A percentile compares a stretch with the other conserved stretches of the same genome.
phyloP scores from a whole-genome alignment of 208 protist species.

The Leishmania major region DNA sequence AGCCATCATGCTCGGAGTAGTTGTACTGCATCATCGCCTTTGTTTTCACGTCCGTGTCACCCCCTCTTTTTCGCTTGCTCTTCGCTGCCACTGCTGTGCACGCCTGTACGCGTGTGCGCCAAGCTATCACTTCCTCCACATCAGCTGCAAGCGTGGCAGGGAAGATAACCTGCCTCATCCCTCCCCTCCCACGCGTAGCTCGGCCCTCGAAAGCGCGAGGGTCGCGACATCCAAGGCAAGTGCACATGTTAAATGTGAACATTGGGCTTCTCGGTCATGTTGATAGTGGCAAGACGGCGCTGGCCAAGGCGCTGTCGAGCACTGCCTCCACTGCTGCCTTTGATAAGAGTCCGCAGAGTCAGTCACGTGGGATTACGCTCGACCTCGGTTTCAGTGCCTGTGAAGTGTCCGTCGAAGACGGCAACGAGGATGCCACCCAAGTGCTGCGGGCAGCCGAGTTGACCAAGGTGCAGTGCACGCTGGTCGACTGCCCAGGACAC shows the following conservation, averaged over 20 bases:
- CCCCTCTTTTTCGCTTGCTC: not conserved
- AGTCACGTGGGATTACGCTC: conserved; percentile 97
- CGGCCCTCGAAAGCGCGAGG: not conserved
- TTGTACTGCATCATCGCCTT: not conserved
- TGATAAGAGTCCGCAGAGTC: conserved; percentile 97
- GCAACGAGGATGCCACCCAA: conserved; percentile 10
- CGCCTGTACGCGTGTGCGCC: not conserved
- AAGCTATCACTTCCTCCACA: not conserved
- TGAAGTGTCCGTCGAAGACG: conserved; percentile 24
- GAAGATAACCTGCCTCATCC: not conserved
- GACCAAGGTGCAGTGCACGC: conserved; percentile 83
- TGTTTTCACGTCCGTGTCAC: not conserved
- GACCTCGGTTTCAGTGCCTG: conserved; percentile 98
- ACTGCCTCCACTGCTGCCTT: conserved; percentile 96
- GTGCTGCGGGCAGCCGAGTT: conserved; percentile 25
- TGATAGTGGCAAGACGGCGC: conserved; percentile 97
- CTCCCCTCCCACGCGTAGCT: not conserved
- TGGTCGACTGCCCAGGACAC: conserved; percentile 99
- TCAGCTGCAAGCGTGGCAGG: not conserved
- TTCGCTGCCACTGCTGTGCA: not conserved
- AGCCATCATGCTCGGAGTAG: not conserved
- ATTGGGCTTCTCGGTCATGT: conserved; percentile 97
- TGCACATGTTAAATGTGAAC: conserved; percentile 92
- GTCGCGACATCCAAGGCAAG: not conserved
- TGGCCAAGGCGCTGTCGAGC: conserved; percentile 92